Conservation (phyloP, 1,139 yeast genomes). For the Blastobotrys capitulatus region DNA sequence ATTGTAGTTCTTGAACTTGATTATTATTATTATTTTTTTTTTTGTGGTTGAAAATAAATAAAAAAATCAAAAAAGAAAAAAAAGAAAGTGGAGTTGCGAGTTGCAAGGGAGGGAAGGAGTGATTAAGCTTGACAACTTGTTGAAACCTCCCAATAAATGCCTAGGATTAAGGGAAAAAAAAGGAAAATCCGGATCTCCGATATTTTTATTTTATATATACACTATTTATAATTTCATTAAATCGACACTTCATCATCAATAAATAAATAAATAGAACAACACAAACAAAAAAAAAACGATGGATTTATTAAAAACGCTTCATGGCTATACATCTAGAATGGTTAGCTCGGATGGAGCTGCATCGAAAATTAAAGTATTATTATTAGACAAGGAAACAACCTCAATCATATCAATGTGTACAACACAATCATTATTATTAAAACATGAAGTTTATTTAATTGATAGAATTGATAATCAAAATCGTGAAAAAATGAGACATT, state of each 20-base stretch:
- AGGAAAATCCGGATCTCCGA: too few species aligned
- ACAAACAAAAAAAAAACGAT: conserved; percentile 26
- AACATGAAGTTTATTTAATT: conserved; percentile 74
- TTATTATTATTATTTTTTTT: background rate
- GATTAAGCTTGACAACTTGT: too few species aligned
- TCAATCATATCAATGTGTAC: conserved; percentile 78
- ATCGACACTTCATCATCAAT: background rate
- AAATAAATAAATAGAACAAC: background rate
- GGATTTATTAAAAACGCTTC: conserved; percentile 50
- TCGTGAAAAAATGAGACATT: conserved; percentile 73
- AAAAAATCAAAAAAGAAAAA: too few species aligned
- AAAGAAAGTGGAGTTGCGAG: too few species aligned
- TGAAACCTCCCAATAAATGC: too few species aligned
- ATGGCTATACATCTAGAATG: conserved; percentile 45
- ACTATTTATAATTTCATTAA: too few species aligned
- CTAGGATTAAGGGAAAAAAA: too few species aligned
- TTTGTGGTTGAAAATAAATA: too few species aligned
- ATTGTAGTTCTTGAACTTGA: background rate
- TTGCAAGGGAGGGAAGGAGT: too few species aligned
- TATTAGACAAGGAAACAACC: conserved; percentile 77
- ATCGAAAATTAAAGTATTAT: conserved; percentile 59
- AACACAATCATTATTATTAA: conserved; percentile 78
- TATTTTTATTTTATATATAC: too few species aligned
- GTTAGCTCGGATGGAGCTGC: conserved; percentile 32
- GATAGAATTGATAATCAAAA: conserved; percentile 62